Conservation (phyloP, 1,284 basidiomycete genomes). For the Papiliotrema nemorosa region DNA sequence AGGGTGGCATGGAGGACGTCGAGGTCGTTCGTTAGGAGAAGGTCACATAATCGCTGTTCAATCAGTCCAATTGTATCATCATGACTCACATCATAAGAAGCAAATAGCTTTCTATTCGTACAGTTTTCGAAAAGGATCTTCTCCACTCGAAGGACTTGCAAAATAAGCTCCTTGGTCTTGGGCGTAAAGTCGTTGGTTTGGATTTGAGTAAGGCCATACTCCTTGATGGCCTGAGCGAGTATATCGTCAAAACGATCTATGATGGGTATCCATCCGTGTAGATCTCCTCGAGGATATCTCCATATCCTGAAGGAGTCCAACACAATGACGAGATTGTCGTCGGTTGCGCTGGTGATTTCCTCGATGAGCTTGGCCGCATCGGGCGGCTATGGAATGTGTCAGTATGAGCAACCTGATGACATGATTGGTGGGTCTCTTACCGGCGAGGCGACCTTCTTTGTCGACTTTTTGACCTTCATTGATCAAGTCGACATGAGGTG, state of each 20-base stretch:
- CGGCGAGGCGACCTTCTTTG: conserved; percentile 33
- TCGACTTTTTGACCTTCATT: conserved; percentile 42
- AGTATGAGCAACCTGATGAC: neutral
- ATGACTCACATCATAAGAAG: conserved; percentile 84
- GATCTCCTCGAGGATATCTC: conserved; percentile 95
- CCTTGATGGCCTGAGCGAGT: conserved; percentile 73
- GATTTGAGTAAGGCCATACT: conserved; percentile 59
- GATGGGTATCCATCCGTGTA: conserved; percentile 93
- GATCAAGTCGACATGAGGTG: conserved; percentile 1
- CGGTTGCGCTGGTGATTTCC: conserved; percentile 21
- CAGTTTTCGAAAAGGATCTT: conserved; percentile 92
- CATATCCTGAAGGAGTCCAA: conserved; percentile 53
- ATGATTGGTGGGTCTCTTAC: conserved; percentile 15
- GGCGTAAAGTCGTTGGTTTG: conserved; percentile 79
- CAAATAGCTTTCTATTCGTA: conserved; percentile 94
- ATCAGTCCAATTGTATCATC: neutral
- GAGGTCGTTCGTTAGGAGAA: conserved; percentile 82
- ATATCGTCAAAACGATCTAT: conserved; percentile 92
- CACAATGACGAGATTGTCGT: conserved; percentile 24
- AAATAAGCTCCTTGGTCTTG: conserved; percentile 68
- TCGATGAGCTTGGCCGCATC: conserved; percentile 38
- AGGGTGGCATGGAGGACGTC: conserved; percentile 83
- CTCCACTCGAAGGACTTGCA: conserved; percentile 82
- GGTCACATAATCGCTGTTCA: conserved; percentile 74
- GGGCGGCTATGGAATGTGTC: conserved; percentile 19